Percentiles rank a stretch among this genome's conserved stretches.
phyloP scores from a whole-genome alignment of 805 yeast genomes.

The Saccharomycopsis schoenii region DNA sequence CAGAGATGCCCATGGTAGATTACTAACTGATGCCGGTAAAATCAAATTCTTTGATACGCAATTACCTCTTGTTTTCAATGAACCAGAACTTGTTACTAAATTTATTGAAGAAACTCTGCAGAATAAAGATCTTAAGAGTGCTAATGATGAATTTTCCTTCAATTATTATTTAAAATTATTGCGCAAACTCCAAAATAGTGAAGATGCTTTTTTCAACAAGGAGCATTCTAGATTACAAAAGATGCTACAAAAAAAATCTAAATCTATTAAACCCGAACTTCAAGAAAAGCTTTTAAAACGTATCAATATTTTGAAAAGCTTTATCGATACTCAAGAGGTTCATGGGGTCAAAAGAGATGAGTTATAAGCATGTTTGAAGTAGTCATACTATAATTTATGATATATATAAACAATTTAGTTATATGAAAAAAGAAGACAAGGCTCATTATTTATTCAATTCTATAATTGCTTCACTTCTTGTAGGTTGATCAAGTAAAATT shows the following conservation, averaged over 20 bases:
- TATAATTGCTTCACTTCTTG: too few relatives aligned
- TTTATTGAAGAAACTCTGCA: conserved; percentile 26
- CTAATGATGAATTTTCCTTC: conserved; percentile 19
- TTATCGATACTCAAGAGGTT: conserved; percentile 4
- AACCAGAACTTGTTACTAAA: conserved; percentile 20
- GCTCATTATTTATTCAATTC: too few relatives aligned
- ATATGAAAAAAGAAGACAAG: too few relatives aligned
- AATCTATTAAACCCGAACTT: conserved; percentile 30
- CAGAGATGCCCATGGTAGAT: conserved; percentile 30
- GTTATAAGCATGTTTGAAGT: neutral
- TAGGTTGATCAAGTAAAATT: too few relatives aligned
- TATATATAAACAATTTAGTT: too few relatives aligned
- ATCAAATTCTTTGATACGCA: conserved; percentile 24
- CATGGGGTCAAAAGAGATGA: conserved; percentile 3
- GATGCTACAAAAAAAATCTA: conserved; percentile 26
- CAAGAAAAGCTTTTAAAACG: conserved; percentile 42
- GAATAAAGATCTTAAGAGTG: conserved; percentile 28
- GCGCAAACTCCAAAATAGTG: conserved; percentile 36
- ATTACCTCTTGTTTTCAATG: conserved; percentile 22
- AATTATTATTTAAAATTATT: conserved; percentile 42
- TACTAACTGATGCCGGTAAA: conserved; percentile 28
- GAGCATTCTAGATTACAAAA: conserved; percentile 37
- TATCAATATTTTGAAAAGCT: conserved; percentile 34
- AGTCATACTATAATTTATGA: neutral
- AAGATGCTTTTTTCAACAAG: conserved; percentile 29